Base-by-base conservation (phyloP, 495 filamentous ascomycete species). In the Lepraria neglecta region DNA sequence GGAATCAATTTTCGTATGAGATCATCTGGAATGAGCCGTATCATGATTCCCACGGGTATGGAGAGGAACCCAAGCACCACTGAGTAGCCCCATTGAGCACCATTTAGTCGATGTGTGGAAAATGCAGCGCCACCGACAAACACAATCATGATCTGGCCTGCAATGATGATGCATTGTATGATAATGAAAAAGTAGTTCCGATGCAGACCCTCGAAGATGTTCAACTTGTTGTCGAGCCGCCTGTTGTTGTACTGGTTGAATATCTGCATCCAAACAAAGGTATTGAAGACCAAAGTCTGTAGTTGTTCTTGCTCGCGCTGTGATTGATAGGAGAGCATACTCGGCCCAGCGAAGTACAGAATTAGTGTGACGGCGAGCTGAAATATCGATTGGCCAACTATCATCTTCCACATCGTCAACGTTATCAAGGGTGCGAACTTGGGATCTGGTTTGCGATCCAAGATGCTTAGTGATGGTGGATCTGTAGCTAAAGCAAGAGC, bases 261-360 rank as follows among this genome's bases (percentile, higher is more conserved):
- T 65, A 95, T 91, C 65, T 95, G 90, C 88, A 95, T 92, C 86
- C 90, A 96, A 43, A 94, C 88, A 66, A 92, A 95, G 2, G 88
- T 90, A 75, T 95, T 96, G 78, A 95, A 95, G 28, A 95, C 82
- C 44, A 92, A 75, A 1, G 89, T 90, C 60, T 82, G 72, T 51
- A 91, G 72, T 27, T 76, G 66, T n/a, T 75, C 64, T 10, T 70
- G 69, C 44, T 79, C 68, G 10, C 70, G 61, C 27, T 68, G 66
- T 54, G 42, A 65, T 56, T 60, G 61, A 69, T 89, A 90, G 17
- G 76, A 71, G 15, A 94, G 75, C 42, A 94, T 87, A 2, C 66
- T 63, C 14, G 62, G 61, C 5, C 91, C 90, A 30, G 80, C 85
- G 72, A 92, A 95, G 73, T 92, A 80, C 15, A 95, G 76, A 30